Conservation (phyloP, 2,329 filamentous ascomycete genomes). For the Periconia digitata region DNA sequence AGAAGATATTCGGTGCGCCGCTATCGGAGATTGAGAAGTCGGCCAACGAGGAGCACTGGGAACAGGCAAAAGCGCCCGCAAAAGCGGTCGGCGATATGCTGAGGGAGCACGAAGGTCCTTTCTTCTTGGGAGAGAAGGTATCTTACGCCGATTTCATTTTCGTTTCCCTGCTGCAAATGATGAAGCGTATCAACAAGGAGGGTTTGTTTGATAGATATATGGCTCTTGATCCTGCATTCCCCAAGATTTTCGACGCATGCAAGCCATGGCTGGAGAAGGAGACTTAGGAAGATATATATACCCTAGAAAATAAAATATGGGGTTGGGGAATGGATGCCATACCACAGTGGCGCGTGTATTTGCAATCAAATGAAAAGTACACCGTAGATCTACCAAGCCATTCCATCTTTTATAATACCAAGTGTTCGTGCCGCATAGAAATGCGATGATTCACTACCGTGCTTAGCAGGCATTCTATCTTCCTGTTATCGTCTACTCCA, state of each 20-base stretch:
- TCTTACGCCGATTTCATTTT: constrained; percentile 56
- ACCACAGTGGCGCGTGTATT: no score
- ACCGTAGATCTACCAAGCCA: no score
- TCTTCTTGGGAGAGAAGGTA: constrained; percentile 58
- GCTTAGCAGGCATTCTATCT: no score
- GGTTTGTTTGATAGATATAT: constrained; percentile 43
- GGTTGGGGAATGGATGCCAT: no score
- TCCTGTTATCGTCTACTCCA: no score
- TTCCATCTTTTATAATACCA: no score
- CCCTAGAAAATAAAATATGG: no score
- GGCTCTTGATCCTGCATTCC: constrained; percentile 42
- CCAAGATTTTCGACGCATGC: constrained; percentile 42
- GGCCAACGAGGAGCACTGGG: constrained; percentile 56
- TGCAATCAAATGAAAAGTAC: no score
- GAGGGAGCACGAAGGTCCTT: constrained; percentile 61
- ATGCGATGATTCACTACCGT: no score
- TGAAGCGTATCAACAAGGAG: constrained; percentile 39
- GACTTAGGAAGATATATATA: no score
- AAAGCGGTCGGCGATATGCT: constrained; percentile 49
- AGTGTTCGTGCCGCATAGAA: no score
- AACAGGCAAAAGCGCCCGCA: constrained; percentile 43
- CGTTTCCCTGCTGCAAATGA: constrained; percentile 52
- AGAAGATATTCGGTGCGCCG: constrained; percentile 53
- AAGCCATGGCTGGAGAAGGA: constrained; percentile 42
- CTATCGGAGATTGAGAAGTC: constrained; percentile 53